Evolutionary conservation across 345 rosid species (phyloP), one percentile per base, ranked within the genome.

Genomic region (Dimocarpus longan): DNA sequence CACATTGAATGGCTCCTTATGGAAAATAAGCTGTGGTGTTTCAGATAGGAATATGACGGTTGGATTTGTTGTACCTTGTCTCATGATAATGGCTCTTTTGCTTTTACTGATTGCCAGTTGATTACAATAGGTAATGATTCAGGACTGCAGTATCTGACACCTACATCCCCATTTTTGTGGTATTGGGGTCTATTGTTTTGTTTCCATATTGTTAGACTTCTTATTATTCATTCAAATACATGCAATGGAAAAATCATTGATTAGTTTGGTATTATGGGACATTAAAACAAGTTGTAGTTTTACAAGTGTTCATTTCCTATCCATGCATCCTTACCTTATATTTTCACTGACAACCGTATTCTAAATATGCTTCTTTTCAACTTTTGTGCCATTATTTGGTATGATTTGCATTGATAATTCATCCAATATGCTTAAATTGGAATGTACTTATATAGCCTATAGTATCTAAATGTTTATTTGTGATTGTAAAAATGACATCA

Each of bases 381-480:
- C 11, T 12, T 10, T 75, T 64, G 18, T 10, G 37, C 22, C 70
- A 75, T 37, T 52, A 12, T 32, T 26, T 62, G 57, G 69, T 37
- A 3, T 32, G 46, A 48, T 26, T 28, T 46, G 1, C 39, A 11
- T 74, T 74, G 37, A 26, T 19, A 16, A 28, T 24, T 74, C 12
- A 28, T 16, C 42, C 68, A 16, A 63, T 44, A 42, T 9, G 65
- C 42, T 39, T 21, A 50, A 11, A 19, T 8, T 40, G 16, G 21
- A 73, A 21, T 32, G 24, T 16, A 37, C 21, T 32, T 3, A 32
- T 70, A 3, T 71, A 32, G 15, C 11, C 32, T 54, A 48, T 26
- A 3, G 24, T 56, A 11, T 75, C 22, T 65, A 22, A 46, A 19
- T 65, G 71, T 32, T 48, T 75, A 43, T 75, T 75, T 48, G 50